Evolutionary conservation across 2,329 filamentous ascomycete genomes (phyloP), one percentile per base, ranked within the genome.

Genomic region (Clonostachys rhizophaga): DNA sequence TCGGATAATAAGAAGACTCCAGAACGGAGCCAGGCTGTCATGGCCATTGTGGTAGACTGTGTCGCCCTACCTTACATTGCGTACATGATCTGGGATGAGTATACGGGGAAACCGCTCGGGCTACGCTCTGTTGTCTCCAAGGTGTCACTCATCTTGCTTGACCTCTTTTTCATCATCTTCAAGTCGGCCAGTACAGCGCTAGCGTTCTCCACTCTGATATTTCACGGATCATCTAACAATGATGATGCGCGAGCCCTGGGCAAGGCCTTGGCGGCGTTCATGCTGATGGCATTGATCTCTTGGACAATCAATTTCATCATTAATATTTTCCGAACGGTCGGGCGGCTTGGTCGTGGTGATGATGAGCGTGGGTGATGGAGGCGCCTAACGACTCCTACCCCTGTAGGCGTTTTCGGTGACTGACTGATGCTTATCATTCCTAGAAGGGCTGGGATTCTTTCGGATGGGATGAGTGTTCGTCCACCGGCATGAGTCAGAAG

Each of bases 71-170:
- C 92, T 4, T 99, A 97, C 67, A 86, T 95, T 47, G 71, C 88
- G 43, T 97, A 96, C 69, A 94, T 97, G 70, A 95, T 91, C 20
- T 95, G 86, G 70, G 94, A 99, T 62, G 94, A 99, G 69, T 97
- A 96, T 68, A 94, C 89, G 6, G 89, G 90, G 33, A 95, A 95
- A 63, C 94, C 95, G 18, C 74, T 99, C 17, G 94, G 94, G 2
- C 72, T 99, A 50, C 87, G 95, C 40, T 85, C 84, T 7, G 84
- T 90, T 10, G 84, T 84, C 48, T 86, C 89, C 43, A 99, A 99
- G 65, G 87, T 95, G 54, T 83, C 88, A 13, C 81, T 99, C 44
- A 88, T 97, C 50, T 81, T 99, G 47, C 79, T 96, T 48, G 94
- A 99, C 67, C 76, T 99, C 5, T 85, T 96, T 59, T 99, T 99